Evolutionary conservation across 306 rosid genomes (phyloP), one percentile per base, ranked within the genome.

Genomic region (Hippophae rhamnoides): DNA sequence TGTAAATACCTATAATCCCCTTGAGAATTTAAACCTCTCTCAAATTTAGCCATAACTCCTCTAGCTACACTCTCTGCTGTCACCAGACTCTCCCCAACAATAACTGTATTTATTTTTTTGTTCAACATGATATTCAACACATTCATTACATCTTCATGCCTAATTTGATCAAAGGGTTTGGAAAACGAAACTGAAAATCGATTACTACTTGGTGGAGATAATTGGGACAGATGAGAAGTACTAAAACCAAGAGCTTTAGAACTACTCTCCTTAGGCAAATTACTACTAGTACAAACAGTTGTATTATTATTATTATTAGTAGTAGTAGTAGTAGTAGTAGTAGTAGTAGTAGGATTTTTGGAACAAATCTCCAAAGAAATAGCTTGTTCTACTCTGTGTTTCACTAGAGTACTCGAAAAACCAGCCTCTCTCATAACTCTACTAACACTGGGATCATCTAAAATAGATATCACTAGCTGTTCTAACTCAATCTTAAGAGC

Each of bases 351-450:
- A 23, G 23, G 23, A 18, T 31, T 40, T 60, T 68, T 77, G 42
- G 92, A 76, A 71, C 74, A 76, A 65, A 80, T 73, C 51, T 86
- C 95, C 23, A 76, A 31, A 26, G 92, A 81, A 70, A 79, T 78
- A 51, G 85, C 58, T 66, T 86, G 90, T 48, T 89, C 92, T 38
- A 89, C 92, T 55, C 76, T 74, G 60, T 10, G 68, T 73, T 89
- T 89, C 1, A 89, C 82, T 58, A 74, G 82, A 48, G 92, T 57
- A 49, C 97, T 89, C 6, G 95, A 86, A 67, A 89, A 89, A 68
- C 95, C 92, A 67, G 97, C 95, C 71, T 89, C 97, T 66, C 97
- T 81, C 97, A 89, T 89, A 62, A 89, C 97, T 58, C 97, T 76
- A 41, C 97, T 89, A 12, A 89, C 97, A 78, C 95, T 86, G 0